Evolutionary conservation across 2,329 filamentous ascomycete species (phyloP), one percentile per base, ranked within the genome.

Genomic region (Cadophora malorum): DNA sequence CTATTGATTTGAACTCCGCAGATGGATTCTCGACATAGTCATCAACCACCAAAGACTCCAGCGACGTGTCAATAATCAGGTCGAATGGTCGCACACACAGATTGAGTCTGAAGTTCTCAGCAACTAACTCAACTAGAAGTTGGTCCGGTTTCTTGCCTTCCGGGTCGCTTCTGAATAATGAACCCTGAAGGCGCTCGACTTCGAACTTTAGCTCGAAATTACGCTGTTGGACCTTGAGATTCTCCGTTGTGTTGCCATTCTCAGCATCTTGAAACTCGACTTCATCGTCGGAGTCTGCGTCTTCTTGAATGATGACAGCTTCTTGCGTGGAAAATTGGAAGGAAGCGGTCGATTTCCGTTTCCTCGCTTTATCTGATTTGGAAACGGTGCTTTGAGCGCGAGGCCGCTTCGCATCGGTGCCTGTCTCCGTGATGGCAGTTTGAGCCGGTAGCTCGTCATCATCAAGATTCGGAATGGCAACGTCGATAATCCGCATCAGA

Each of bases 161-260:
- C 0, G 92, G 88, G 74, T 97, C 94, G 66, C 94, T 93, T 71
- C 90, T 89, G 79, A 93, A 99, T 0, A 99, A 83, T 0, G 96
- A 98, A 1, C 96, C 96, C 79, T 96, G 94, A 56, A 99, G 85
- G 69, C 91, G 93, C 75, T 97, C 96, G 45, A 99, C 96, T 9
- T 93, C 94, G 79, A 99, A 99, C 73, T 94, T 96, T 81, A 99
- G 93, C 78, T 99, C 94, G 73, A 99, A 98, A 71, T 91, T 95
- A 55, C 92, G 91, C 75, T 97, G 94, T 74, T 96, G 92, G 58
- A 96, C 83, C 75, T 91, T 92, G 31, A 92, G 82, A 45, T 88
- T 84, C 58, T 88, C 83, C 19, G 82, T 83, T 8, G 80, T 80
- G 45, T 79, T 83, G 8, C 85, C 86, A 67, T 91, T 86, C 23